Evolutionary conservation across 495 filamentous ascomycete genomes (phyloP).

Genomic region (Penicillium maclennaniae): DNA sequence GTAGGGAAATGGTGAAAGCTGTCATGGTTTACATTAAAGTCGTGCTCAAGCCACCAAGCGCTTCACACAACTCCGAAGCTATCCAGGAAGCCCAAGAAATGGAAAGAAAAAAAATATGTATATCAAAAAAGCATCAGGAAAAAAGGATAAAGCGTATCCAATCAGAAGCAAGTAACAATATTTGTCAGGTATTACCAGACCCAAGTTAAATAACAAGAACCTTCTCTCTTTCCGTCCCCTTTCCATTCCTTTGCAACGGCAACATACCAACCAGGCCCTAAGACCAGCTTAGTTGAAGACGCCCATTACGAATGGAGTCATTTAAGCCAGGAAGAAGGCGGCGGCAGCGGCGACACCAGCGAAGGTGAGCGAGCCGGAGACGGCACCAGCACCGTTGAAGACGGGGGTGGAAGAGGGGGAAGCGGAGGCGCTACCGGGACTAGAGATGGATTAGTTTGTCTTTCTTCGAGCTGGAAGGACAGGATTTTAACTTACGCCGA

Average conservation of each 20-base stretch:
- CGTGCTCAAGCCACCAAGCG: conserved; percentile 44
- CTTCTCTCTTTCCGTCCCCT: conserved; percentile 8
- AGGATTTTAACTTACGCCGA: conserved; percentile 11
- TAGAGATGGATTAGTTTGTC: not conserved
- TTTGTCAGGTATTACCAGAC: conserved; percentile 24
- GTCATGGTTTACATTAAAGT: conserved; percentile 49
- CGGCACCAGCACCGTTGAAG: conserved; percentile 48
- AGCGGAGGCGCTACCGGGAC: conserved; percentile 10
- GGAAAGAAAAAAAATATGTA: conserved; percentile 27
- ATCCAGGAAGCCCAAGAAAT: conserved; percentile 34
- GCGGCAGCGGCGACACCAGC: conserved; percentile 47
- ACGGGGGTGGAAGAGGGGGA: conserved; percentile 28
- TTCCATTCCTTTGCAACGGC: conserved; percentile 5
- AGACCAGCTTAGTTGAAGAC: conserved; percentile 8
- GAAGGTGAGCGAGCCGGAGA: conserved; percentile 47
- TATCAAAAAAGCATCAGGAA: conserved; percentile 23
- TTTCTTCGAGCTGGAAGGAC: not conserved
- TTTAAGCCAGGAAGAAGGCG: conserved; percentile 54
- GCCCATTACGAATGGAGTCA: conserved; percentile 30
- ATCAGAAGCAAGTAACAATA: conserved; percentile 27
- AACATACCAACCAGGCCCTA: conserved; percentile 1
- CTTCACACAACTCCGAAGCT: conserved; percentile 44
- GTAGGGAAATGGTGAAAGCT: conserved; percentile 30
- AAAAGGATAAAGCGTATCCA: conserved; percentile 30
- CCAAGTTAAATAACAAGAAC: conserved; percentile 30